Conservation (phyloP, 129 eudicot genomes). For the Flaveria brownii region DNA sequence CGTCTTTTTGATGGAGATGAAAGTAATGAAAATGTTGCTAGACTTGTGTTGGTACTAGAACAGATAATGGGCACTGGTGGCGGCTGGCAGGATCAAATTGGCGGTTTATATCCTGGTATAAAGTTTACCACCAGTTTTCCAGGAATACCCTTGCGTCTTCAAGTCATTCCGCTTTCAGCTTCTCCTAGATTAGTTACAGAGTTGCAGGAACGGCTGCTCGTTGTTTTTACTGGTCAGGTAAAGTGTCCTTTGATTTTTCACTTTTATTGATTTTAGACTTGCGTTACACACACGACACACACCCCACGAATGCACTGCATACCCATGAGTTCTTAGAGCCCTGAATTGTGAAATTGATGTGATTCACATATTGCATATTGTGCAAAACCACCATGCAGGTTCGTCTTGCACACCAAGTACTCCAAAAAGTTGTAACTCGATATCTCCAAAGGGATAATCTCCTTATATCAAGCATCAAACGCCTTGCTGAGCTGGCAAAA, state of each 20-base stretch:
- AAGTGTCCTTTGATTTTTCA: slow-evolving; percentile 9
- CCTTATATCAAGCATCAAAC: slow-evolving; percentile 90
- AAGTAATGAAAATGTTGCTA: slow-evolving; percentile 80
- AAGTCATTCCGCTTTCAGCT: slow-evolving; percentile 76
- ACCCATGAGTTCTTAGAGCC: neutral
- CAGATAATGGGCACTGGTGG: slow-evolving; percentile 99
- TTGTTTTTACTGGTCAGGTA: slow-evolving; percentile 98
- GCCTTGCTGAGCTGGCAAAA: slow-evolving; percentile 91
- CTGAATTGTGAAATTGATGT: slow-evolving; percentile 11
- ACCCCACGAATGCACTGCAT: neutral
- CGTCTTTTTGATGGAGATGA: slow-evolving; percentile 76
- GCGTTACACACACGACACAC: neutral
- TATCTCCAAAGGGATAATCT: slow-evolving; percentile 86
- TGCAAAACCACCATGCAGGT: slow-evolving; percentile 49
- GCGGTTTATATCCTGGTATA: slow-evolving; percentile 93
- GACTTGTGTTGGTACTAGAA: slow-evolving; percentile 91
- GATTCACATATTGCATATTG: slow-evolving; percentile 17
- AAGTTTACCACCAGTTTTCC: slow-evolving; percentile 83
- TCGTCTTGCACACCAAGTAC: slow-evolving; percentile 90
- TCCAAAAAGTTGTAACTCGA: slow-evolving; percentile 88
- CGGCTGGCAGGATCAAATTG: slow-evolving; percentile 96
- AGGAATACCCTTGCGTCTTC: slow-evolving; percentile 92
- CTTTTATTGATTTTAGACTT: no score
- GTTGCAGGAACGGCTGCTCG: slow-evolving; percentile 79
- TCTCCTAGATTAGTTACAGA: slow-evolving; percentile 62